Conservation (phyloP, 805 yeast genomes). For the Myxozyma nipponensis region DNA sequence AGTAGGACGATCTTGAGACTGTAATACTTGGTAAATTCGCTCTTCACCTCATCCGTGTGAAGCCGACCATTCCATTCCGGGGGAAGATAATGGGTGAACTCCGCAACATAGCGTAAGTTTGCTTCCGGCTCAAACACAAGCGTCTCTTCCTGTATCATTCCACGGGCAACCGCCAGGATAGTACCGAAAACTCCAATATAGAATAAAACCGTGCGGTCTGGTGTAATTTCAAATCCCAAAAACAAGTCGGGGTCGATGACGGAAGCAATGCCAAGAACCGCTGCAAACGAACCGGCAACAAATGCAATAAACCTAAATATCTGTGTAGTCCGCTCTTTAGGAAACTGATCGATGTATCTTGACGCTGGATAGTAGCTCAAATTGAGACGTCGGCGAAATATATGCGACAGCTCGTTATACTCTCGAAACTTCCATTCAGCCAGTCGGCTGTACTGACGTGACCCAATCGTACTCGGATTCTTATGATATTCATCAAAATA, state of each 20-base stretch:
- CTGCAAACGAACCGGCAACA: conserved; percentile 82
- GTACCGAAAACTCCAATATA: conserved; percentile 88
- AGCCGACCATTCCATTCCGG: conserved; percentile 77
- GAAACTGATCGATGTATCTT: conserved; percentile 84
- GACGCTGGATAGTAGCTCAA: conserved; percentile 76
- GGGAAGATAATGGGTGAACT: conserved; percentile 88
- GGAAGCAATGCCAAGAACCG: conserved; percentile 74
- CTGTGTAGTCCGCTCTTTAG: conserved; percentile 64
- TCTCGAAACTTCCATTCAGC: conserved; percentile 96
- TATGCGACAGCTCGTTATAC: conserved; percentile 86
- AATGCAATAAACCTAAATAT: conserved; percentile 57
- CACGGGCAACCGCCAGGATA: conserved; percentile 75
- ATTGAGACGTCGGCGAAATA: conserved; percentile 74
- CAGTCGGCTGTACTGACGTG: conserved; percentile 86
- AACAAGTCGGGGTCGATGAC: conserved; percentile 86
- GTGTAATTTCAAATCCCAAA: conserved; percentile 81
- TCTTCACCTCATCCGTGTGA: conserved; percentile 78
- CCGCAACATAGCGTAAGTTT: conserved; percentile 71
- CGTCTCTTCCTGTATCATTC: conserved; percentile 60
- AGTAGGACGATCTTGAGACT: conserved; percentile 68
- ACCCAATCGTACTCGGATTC: conserved; percentile 76
- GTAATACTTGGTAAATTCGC: conserved; percentile 75
- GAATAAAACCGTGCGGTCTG: conserved; percentile 75
- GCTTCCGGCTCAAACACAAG: conserved; percentile 91
- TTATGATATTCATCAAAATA: conserved; percentile 90